Conservation (phyloP, 805 yeast genomes). For the Kodamaea fukazawae region DNA sequence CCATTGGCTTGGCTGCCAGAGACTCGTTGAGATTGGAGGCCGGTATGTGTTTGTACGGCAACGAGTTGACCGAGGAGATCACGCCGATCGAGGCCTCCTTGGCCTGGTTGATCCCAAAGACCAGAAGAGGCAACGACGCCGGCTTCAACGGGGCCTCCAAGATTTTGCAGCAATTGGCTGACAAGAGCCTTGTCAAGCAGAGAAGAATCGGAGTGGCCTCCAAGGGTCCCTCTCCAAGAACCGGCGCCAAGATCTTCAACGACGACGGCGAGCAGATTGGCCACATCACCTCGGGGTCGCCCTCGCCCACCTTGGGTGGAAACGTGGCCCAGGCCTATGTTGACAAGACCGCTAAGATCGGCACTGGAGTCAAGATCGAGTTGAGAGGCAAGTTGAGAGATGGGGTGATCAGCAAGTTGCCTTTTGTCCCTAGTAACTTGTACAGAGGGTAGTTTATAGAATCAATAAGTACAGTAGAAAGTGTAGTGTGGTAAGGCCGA, state of each 20-base stretch:
- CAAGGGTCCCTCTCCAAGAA: constrained; percentile 92
- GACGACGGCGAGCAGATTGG: constrained; percentile 54
- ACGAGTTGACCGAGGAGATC: constrained; percentile 73
- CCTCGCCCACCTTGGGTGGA: constrained; percentile 59
- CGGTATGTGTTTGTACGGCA: constrained; percentile 96
- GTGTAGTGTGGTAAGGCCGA: too few species aligned
- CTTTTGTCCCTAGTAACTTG: constrained; percentile 75
- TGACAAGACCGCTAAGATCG: constrained; percentile 68
- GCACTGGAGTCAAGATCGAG: constrained; percentile 67
- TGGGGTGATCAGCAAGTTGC: constrained; percentile 76
- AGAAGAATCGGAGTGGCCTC: constrained; percentile 73
- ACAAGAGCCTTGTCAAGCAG: constrained; percentile 53
- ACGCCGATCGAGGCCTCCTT: constrained; percentile 90
- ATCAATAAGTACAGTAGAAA: neutral
- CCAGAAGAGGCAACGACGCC: constrained; percentile 54
- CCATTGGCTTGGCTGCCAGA: constrained; percentile 97
- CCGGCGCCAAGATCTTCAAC: constrained; percentile 60
- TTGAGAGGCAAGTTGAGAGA: constrained; percentile 82
- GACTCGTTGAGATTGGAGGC: constrained; percentile 95
- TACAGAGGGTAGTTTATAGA: constrained; percentile 41
- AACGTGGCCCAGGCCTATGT: constrained; percentile 93
- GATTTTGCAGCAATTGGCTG: constrained; percentile 67
- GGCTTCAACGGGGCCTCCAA: constrained; percentile 74
- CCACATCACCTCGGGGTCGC: constrained; percentile 60
- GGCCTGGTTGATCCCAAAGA: constrained; percentile 85